Base-by-base conservation (phyloP, 2,329 filamentous ascomycete species). In the Alternaria longipes region DNA sequence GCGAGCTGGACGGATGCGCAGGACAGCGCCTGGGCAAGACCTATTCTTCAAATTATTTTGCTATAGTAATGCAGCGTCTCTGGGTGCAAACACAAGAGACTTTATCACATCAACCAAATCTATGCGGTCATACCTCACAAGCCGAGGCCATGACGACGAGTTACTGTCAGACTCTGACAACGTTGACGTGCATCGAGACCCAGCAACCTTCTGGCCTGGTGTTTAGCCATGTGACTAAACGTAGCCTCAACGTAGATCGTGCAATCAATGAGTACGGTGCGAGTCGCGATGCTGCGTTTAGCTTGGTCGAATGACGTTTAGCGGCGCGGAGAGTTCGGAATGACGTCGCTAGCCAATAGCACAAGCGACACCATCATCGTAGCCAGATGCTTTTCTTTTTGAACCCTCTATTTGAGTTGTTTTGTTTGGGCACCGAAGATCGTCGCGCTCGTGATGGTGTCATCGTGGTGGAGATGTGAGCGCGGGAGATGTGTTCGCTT, bases 51-150 rank as follows among this genome's bases (percentile, higher is more conserved):
- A 5, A 50, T 26, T 50, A 34, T 36, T 36, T 41, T 38, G 12
- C 8, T 50, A 26, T 8, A 50, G 5, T 26, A 22, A 50, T 38
- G 6, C 4, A 45, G 16, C 28, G 20, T 34, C 14, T 16, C 20
- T 20, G 5, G 22, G 18, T 26, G 46, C 32, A 30, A 52, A 28
- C 50, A 30, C 14, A 22, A 36, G 28, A 14, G 18, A 24, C 41
- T 45, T 34, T 36, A 54, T 45, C 38, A 44, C 26, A 24, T 26
- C 26, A 47, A 8, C 9, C 30, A 26, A 50, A 50, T 38, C 36
- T 51, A 60, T 60, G 57, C 45, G 18, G 53, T 60, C 57, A 60
- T 30, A 20, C 49, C 40, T 36, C 32, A 30, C 32, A 8, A 38
- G 26, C 26, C 22, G 18, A 40, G 41, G 24, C 41, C 53, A 56